These are phyloP conservation scores for Euphorbia corollata DNA, from an alignment of 441 rosid genomes.

Conservation along the genomic window DNA sequence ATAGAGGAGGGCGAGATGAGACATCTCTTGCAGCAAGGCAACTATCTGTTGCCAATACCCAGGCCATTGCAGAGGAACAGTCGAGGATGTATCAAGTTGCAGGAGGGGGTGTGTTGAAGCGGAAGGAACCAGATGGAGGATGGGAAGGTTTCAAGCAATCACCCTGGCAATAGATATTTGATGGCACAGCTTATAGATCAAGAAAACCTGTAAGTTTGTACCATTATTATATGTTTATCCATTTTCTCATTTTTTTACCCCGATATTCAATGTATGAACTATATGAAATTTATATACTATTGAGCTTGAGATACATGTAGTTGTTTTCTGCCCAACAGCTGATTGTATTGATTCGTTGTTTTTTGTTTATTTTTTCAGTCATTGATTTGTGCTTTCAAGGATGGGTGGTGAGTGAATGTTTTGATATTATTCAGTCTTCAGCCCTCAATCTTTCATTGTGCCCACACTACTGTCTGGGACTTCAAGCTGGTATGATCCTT, in stretches of 20 bases:
- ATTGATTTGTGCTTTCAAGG: slow-evolving; percentile 31
- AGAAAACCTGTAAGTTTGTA: slow-evolving; percentile 40
- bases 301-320: neutral
- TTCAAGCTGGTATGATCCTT: slow-evolving; percentile 29
- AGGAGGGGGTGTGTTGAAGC: slow-evolving; percentile 27
- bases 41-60: slow-evolving; percentile 27
- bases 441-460: slow-evolving; percentile 30
- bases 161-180: slow-evolving; percentile 32
- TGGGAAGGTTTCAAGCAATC: slow-evolving; percentile 41
- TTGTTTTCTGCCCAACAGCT: neutral
- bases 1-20: slow-evolving; percentile 33
- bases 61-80: slow-evolving; percentile 31
- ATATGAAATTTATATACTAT: neutral
- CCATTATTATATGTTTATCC: neutral
- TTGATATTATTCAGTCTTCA: slow-evolving; percentile 36
- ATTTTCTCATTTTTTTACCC: neutral
- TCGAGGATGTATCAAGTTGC: slow-evolving; percentile 29
- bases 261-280: neutral
- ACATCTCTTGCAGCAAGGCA: slow-evolving; percentile 25
- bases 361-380: neutral
- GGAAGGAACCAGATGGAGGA: slow-evolving; percentile 46
- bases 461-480: slow-evolving; percentile 28
- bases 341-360: neutral
- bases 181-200: slow-evolving; percentile 26
- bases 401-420: slow-evolving; percentile 51